Conservation (phyloP, 257 asterid species). For the Rhazya stricta region DNA sequence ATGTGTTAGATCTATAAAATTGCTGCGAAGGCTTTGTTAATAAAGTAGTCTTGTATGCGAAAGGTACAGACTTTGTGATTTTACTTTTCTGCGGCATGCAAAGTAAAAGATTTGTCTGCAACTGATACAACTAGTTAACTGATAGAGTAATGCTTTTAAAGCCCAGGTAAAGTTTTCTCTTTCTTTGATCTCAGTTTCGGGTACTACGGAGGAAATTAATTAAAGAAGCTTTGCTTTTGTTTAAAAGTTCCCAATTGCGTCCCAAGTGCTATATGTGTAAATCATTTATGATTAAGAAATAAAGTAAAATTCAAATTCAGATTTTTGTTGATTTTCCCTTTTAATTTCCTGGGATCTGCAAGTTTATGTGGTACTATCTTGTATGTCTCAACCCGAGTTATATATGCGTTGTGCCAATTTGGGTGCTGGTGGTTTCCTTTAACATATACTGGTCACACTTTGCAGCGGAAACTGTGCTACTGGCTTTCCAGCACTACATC, state of each 20-base stretch:
- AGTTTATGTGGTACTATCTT: not conserved
- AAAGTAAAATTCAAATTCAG: not conserved
- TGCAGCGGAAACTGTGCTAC: slow-evolving; percentile 68
- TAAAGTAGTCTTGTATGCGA: not conserved
- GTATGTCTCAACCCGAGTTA: not conserved
- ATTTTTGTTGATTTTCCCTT: not conserved
- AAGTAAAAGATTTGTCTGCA: not conserved
- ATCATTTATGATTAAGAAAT: not conserved
- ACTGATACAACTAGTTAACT: not conserved
- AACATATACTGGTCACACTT: slow-evolving; percentile 1
- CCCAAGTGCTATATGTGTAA: not conserved
- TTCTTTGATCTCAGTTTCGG: not conserved
- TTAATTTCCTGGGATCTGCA: not conserved
- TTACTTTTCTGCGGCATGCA: not conserved
- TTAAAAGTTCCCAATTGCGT: not conserved
- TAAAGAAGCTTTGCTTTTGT: slow-evolving; percentile 6
- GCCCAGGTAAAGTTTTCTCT: not conserved
- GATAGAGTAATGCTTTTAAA: not conserved
- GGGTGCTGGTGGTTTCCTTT: not conserved
- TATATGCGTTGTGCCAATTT: not conserved
- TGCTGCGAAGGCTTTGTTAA: not conserved
- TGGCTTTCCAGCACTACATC: slow-evolving; percentile 89
- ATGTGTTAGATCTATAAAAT: not conserved
- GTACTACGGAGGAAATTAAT: not conserved
- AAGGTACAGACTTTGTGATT: not conserved